Base-by-base conservation (phyloP, 2,329 filamentous ascomycete species). In the Penicillium capsulatum region DNA sequence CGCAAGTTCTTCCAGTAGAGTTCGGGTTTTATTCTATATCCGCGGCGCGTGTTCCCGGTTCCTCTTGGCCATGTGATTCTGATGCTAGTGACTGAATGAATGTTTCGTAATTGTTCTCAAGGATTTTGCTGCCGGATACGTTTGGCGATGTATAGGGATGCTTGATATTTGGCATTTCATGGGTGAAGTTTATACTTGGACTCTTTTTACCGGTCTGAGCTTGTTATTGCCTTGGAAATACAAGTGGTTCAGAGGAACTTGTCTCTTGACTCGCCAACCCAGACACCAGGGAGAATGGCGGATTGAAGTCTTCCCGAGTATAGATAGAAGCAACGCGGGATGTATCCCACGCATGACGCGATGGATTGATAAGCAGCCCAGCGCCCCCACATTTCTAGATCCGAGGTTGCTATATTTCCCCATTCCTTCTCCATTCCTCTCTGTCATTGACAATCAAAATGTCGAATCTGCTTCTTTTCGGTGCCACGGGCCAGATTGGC, bases 1-100 rank as follows among this genome's bases (percentile, higher is more conserved):
- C 81, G 84, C 64, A 79, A 79, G 49, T 87, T 84, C 70, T 94
- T 95, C 69, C 75, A 77, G 59, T 88, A 77, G 46, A 53, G 36
- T 37, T 45, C 34, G 22, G 29, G 14, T 44, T 37, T 32, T 50
- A 45, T 53, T 48, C 31, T 42, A 50, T 52, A 55, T 54, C 51
- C 36, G 44, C 13, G 44, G 45, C 38, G 37, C 11, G 20, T 36
- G 32, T 36, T 8, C 31, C 34, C 31, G 28, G 50, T 50, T 50
- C 50, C 50, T 48, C 50, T 39, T 47, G 43, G 34, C 47, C 46
- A 54, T 47, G 46, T 54, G 50, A 53, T 50, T 51, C 50, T 39
- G 50, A 54, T 33, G 44, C 38, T 53, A 54, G 48, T 51, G 31
- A 48, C 45, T 28, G 38, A 40, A 39, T 40, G 39, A 45, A 48